Evolutionary conservation across 192 early-diverging fungal genomes (phyloP), one percentile per base, ranked within the genome.

Genomic region (Mortierella antarctica): DNA sequence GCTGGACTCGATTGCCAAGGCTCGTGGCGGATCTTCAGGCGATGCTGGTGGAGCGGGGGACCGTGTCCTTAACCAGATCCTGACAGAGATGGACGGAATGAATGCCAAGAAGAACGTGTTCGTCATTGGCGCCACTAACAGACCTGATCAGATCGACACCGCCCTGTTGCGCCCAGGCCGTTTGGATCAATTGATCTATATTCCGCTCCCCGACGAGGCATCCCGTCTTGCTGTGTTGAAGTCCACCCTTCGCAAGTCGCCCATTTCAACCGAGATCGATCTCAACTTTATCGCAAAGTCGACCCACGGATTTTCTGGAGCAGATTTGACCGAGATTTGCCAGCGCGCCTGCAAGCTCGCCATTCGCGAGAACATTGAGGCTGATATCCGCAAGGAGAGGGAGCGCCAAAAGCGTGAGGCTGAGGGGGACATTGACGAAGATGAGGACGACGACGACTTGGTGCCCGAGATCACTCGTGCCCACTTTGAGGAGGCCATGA

Each of bases 11-110:
- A 92, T 98, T 79, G 97, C 97, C 82, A 98, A 98, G 87, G 91
- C 96, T 31, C 95, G 98, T 84, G 98, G 95, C 45, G 79, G 65
- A 52, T 85, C 85, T 23, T 66, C 65, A 2, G 97, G 97, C 60
- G 97, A 85, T 72, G 84, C 45, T 48, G 84, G 84, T 17, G 98
- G 97, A 80, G 95, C 96, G 40, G 95, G 96, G 55, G 98, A 98
- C 81, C 95, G 98, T 86, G 97, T 99, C 23, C 89, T 99, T 42
- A 99, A 98, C 88, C 97, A 98, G 89, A 96, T 99, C 70, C 87
- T 99, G 72, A 98, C 98, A 12, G 98, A 98, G 85, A 98, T 99
- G 96, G 98, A 99, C 73, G 98, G 98, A 75, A 99, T 99, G 98
- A 97, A 97, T 74, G 96, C 96, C 65, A 98, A 98, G 89, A 98